Evolutionary conservation across 441 rosid species (phyloP).

Genomic region (Erodium moschatum): DNA sequence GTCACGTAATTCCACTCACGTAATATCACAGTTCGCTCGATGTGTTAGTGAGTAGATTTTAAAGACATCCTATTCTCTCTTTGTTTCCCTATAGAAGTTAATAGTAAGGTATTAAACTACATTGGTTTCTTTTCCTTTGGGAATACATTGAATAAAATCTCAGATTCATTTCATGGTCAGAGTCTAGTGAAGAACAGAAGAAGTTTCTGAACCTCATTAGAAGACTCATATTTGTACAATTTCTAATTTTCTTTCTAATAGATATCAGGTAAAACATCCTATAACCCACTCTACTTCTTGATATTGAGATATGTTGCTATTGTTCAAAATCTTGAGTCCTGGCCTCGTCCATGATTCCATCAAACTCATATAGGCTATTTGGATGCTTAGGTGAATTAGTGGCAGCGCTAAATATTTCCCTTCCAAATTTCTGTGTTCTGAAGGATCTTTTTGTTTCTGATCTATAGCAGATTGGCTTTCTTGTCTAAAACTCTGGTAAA

Average conservation of each 20-base stretch:
- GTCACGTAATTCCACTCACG: slow-evolving; percentile 52
- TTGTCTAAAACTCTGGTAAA: background rate
- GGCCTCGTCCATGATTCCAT: too few species aligned
- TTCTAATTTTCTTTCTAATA: background rate
- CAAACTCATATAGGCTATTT: too few species aligned
- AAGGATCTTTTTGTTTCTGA: background rate
- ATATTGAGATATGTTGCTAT: background rate
- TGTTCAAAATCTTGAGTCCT: too few species aligned
- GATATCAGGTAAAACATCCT: background rate
- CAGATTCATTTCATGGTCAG: too few species aligned
- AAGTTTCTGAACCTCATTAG: background rate
- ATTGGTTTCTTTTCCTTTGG: too few species aligned
- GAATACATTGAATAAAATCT: too few species aligned
- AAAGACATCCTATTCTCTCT: background rate
- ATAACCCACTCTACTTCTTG: background rate
- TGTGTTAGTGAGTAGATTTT: slow-evolving; percentile 55
- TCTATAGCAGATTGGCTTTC: background rate
- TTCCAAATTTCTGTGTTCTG: too few species aligned
- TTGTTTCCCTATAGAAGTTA: too few species aligned
- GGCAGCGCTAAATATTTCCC: too few species aligned
- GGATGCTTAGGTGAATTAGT: too few species aligned
- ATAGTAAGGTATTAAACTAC: too few species aligned
- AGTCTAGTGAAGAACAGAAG: too few species aligned
- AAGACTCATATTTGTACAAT: background rate
- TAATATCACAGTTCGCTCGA: slow-evolving; percentile 52